A percentile compares a stretch with the other conserved stretches of the same genome.
Evolutionary conservation across 257 asterid genomes (phyloP).

Genomic region (Dorcoceras hygrometricum): DNA sequence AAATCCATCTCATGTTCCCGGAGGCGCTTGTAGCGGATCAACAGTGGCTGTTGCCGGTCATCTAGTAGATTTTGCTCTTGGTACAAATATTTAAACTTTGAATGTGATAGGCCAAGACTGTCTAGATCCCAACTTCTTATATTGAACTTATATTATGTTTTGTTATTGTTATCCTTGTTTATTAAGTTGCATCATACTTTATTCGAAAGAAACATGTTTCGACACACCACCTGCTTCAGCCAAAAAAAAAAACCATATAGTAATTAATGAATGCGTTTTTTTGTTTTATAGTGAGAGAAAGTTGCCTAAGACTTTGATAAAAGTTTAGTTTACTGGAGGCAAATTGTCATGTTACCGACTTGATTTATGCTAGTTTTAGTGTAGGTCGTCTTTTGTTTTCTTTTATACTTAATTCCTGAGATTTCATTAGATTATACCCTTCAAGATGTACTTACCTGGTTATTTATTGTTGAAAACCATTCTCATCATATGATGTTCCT

Average conservation of each 20-base stretch:
- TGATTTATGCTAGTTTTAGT: slow-evolving; percentile 1
- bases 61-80: slow-evolving; percentile 81
- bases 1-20: slow-evolving; percentile 70
- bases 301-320: slow-evolving; percentile 1
- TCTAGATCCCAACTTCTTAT: neutral
- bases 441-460: neutral
- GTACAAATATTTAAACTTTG: slow-evolving; percentile 36
- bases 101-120: neutral
- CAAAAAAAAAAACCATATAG: no score
- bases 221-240: neutral
- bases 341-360: slow-evolving; percentile 1
- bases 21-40: slow-evolving; percentile 94
- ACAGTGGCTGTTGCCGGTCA: slow-evolving; percentile 88
- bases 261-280: no score
- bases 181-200: neutral
- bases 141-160: neutral
- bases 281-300: neutral
- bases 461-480: neutral
- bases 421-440: neutral
- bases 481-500: slow-evolving; percentile 18
- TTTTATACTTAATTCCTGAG: slow-evolving; percentile 4
- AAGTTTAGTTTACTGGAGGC: neutral
- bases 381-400: slow-evolving; percentile 14
- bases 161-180: neutral
- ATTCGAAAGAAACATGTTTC: neutral